Evolutionary conservation across 495 filamentous ascomycete species (phyloP).

Genomic region (Hypoxylon subgilvum): DNA sequence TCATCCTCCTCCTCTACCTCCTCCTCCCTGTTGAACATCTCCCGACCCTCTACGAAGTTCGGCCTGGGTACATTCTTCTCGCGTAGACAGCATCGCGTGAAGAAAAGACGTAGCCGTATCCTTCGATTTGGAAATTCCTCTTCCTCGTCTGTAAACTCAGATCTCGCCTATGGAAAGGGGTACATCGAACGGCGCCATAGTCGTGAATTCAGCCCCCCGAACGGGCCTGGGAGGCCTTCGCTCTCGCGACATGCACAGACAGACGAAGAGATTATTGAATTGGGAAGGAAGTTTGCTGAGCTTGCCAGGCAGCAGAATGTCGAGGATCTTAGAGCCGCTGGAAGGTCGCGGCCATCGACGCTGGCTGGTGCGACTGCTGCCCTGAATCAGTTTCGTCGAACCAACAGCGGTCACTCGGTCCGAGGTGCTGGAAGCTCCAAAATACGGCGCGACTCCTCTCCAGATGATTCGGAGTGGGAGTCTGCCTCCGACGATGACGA

Average conservation of each 20-base stretch:
- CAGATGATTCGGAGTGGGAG: slow-evolving; percentile 53
- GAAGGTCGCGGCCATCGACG: slow-evolving; percentile 47
- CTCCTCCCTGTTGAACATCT: slow-evolving; percentile 54
- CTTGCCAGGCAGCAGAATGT: slow-evolving; percentile 52
- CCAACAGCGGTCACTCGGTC: slow-evolving; percentile 40
- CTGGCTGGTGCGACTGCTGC: slow-evolving; percentile 46
- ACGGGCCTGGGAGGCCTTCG: slow-evolving; percentile 18
- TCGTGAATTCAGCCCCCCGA: slow-evolving; percentile 35
- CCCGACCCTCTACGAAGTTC: slow-evolving; percentile 46
- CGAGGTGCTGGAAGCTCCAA: slow-evolving; percentile 50
- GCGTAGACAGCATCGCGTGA: slow-evolving; percentile 42
- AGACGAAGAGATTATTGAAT: slow-evolving; percentile 56
- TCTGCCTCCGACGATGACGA: slow-evolving; percentile 54
- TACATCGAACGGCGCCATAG: slow-evolving; percentile 52
- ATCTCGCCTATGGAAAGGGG: slow-evolving; percentile 61
- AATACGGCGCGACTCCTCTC: slow-evolving; percentile 39
- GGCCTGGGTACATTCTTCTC: slow-evolving; percentile 54
- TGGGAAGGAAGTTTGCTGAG: slow-evolving; percentile 54
- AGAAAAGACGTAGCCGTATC: slow-evolving; percentile 52
- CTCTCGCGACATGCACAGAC: slow-evolving; percentile 45
- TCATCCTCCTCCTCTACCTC: slow-evolving; percentile 54
- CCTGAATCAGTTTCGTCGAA: slow-evolving; percentile 44
- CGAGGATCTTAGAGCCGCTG: slow-evolving; percentile 49
- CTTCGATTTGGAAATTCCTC: slow-evolving; percentile 55
- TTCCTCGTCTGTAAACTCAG: slow-evolving; percentile 56